Conservation (phyloP, 78 protist genomes). For the Dictyostelium firmibasis region DNA sequence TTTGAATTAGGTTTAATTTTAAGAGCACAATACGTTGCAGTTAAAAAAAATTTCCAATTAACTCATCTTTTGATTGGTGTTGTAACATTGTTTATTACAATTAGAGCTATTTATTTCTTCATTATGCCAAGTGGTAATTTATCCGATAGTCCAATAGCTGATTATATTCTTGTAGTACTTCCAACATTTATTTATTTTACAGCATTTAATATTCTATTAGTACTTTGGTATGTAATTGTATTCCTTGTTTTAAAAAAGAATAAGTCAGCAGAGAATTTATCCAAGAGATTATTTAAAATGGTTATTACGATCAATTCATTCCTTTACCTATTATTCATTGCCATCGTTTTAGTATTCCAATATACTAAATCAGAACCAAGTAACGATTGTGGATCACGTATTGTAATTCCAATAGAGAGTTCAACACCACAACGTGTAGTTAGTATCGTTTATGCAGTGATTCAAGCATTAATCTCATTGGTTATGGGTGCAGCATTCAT, state of each 20-base stretch:
- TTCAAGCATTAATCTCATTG: conserved; percentile 4
- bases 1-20: neutral
- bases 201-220: neutral
- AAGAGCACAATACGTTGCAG: too few species aligned
- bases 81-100: too few species aligned
- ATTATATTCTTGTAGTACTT: too few species aligned
- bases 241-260: neutral
- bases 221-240: neutral
- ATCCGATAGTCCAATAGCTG: too few species aligned
- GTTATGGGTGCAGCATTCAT: conserved; percentile 10
- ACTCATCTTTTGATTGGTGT: neutral
- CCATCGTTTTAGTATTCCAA: conserved; percentile 3
- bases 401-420: neutral
- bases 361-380: neutral
- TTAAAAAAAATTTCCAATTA: neutral
- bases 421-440: conserved; percentile 16
- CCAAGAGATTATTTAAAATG: neutral
- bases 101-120: too few species aligned
- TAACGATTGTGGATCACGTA: neutral
- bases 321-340: conserved; percentile 26
- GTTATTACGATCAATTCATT: neutral
- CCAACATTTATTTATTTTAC: neutral
- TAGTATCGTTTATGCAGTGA: neutral
- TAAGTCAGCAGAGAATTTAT: neutral
- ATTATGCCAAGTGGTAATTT: too few species aligned